phyloP scores from a whole-genome alignment of 192 early-diverging fungal species.

The Spizellomyces sp. region DNA sequence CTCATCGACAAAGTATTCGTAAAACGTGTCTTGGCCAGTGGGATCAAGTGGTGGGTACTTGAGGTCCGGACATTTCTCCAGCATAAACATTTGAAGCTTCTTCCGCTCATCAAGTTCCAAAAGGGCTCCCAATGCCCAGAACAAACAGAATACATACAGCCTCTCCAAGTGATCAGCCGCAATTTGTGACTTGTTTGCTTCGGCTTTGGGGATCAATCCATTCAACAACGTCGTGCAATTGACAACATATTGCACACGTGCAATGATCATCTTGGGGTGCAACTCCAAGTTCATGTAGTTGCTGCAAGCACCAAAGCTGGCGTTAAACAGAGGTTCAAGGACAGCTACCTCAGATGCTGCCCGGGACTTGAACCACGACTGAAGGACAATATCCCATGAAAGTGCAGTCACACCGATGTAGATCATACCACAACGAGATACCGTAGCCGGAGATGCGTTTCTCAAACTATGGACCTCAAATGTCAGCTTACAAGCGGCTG shows the following conservation, averaged over 20 bases:
- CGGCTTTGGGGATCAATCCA: conserved; percentile 61
- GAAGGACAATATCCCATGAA: conserved; percentile 67
- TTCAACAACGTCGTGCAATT: conserved; percentile 55
- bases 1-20: conserved; percentile 64
- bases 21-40: conserved; percentile 56
- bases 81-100: conserved; percentile 58
- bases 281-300: conserved; percentile 50
- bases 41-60: conserved; percentile 61
- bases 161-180: conserved; percentile 54
- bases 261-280: conserved; percentile 64
- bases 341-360: conserved; percentile 53
- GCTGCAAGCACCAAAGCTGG: conserved; percentile 46
- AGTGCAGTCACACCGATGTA: conserved; percentile 68
- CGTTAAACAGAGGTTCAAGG: conserved; percentile 57
- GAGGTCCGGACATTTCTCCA: conserved; percentile 54
- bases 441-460: conserved; percentile 65
- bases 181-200: conserved; percentile 56
- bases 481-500: conserved; percentile 60
- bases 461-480: conserved; percentile 65
- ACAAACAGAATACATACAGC: conserved; percentile 60
- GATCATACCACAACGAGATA: conserved; percentile 70
- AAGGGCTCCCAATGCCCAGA: conserved; percentile 60
- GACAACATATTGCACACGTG: conserved; percentile 50
- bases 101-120: conserved; percentile 68
- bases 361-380: conserved; percentile 64